A percentile compares a stretch with the other conserved stretches of the same genome.
Evolutionary conservation across 108 stramenopile genomes (phyloP).

Genomic region (Poteriospumella lacustris): DNA sequence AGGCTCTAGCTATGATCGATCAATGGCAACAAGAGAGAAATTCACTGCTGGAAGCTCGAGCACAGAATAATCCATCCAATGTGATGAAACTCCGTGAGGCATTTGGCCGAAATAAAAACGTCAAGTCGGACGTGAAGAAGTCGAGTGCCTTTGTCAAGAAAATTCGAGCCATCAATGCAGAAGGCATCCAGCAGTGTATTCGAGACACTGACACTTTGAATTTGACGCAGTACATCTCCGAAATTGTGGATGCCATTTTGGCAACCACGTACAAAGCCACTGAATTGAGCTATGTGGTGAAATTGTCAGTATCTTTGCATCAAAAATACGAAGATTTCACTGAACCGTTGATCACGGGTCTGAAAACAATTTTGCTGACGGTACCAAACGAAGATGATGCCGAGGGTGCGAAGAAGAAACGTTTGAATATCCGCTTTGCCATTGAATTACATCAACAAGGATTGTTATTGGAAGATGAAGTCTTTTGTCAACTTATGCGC

Average conservation of each 20-base stretch:
- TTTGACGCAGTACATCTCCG: slow-evolving; percentile 81
- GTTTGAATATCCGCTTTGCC: neutral
- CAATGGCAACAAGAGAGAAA: neutral
- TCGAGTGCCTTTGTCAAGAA: slow-evolving; percentile 91
- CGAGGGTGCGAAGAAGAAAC: slow-evolving; percentile 5
- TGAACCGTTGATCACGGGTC: slow-evolving; percentile 2
- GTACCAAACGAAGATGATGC: neutral
- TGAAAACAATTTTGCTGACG: neutral
- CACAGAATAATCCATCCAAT: neutral
- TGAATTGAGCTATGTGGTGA: slow-evolving; percentile 44
- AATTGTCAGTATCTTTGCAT: slow-evolving; percentile 29
- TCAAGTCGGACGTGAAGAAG: slow-evolving; percentile 91
- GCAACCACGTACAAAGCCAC: slow-evolving; percentile 63
- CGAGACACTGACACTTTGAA: slow-evolving; percentile 73
- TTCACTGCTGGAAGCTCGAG: neutral
- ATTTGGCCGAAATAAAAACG: slow-evolving; percentile 54
- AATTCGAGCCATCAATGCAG: slow-evolving; percentile 51
- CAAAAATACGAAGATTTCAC: slow-evolving; percentile 30
- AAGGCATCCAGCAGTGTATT: slow-evolving; percentile 19
- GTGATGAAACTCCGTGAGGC: neutral
- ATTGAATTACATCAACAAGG: slow-evolving; percentile 18
- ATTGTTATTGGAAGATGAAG: slow-evolving; percentile 3
- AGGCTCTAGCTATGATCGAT: slow-evolving; percentile 1
- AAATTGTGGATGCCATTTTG: slow-evolving; percentile 73
- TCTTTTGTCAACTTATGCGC: slow-evolving; percentile 19